Conservation (phyloP, 371 early-diverging fungal genomes). For the Lichtheimia ramosa region DNA sequence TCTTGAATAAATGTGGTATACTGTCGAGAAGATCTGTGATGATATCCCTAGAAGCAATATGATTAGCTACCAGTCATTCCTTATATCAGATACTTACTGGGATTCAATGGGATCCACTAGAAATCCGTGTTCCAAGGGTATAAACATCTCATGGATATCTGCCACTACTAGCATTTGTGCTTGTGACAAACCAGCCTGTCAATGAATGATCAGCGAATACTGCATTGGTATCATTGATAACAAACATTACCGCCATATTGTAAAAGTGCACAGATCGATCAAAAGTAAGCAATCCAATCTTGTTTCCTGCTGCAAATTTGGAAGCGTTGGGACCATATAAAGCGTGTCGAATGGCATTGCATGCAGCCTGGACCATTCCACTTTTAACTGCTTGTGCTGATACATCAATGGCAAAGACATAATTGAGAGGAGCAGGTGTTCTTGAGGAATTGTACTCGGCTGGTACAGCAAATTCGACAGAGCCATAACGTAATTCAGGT, state of each 20-base stretch:
- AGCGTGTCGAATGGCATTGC: constrained; percentile 59
- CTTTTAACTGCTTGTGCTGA: constrained; percentile 80
- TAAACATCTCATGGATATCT: constrained; percentile 90
- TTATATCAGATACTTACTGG: constrained; percentile 17
- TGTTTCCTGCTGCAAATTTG: constrained; percentile 51
- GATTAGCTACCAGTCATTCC: neutral
- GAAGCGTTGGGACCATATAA: constrained; percentile 61
- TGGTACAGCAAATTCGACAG: constrained; percentile 89
- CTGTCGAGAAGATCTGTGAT: constrained; percentile 80
- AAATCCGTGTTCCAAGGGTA: constrained; percentile 81
- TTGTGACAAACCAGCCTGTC: constrained; percentile 69
- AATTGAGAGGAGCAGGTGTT: constrained; percentile 67
- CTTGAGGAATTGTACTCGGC: constrained; percentile 65
- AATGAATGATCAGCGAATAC: neutral
- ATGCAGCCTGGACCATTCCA: constrained; percentile 72
- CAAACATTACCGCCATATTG: constrained; percentile 68
- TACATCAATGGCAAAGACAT: constrained; percentile 93
- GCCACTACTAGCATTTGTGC: constrained; percentile 94
- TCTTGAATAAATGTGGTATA: constrained; percentile 79
- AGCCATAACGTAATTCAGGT: constrained; percentile 88
- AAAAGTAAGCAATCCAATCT: constrained; percentile 88
- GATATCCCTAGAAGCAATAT: constrained; percentile 36
- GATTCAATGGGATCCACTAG: constrained; percentile 83
- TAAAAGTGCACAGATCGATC: constrained; percentile 94
- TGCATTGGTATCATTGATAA: neutral